Percentiles rank a stretch among this genome's conserved stretches.
phyloP scores from a whole-genome alignment of 2,329 filamentous ascomycete species.

The Zymoseptoria passerinii region DNA sequence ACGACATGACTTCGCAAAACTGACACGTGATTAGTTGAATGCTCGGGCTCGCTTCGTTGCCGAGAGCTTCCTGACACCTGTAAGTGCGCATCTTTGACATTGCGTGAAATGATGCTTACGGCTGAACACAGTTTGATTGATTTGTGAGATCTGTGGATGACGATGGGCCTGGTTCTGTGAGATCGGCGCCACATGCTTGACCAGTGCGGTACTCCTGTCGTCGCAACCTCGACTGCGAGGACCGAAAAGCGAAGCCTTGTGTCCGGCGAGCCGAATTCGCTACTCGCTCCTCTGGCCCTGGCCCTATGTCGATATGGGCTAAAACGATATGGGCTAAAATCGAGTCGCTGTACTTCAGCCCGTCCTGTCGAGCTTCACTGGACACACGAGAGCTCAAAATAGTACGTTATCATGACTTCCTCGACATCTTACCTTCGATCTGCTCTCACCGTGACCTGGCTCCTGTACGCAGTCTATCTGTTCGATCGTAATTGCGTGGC shows the following conservation, averaged over 20 bases:
- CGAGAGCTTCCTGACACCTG: conserved; percentile 94
- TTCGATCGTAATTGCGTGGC: too few species aligned
- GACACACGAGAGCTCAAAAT: not conserved
- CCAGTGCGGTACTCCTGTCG: too few species aligned
- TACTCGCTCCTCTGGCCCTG: not conserved
- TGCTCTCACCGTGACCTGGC: not conserved
- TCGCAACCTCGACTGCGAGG: not conserved
- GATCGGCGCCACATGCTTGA: not conserved
- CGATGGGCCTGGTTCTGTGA: not conserved
- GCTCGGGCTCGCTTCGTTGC: conserved; percentile 94
- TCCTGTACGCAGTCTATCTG: not conserved
- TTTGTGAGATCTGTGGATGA: not conserved
- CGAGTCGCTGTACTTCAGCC: not conserved
- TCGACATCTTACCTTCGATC: not conserved
- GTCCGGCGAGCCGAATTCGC: not conserved
- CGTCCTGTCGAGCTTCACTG: not conserved
- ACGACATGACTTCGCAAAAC: not conserved
- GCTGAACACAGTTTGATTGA: not conserved
- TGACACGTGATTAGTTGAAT: conserved; percentile 61
- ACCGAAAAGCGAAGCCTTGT: not conserved
- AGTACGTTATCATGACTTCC: not conserved
- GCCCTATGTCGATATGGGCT: not conserved
- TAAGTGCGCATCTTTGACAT: conserved; percentile 33
- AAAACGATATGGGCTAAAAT: not conserved
- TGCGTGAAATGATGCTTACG: not conserved